These are phyloP conservation scores for Lichtheimia corymbifera DNA, from an alignment of 371 early-diverging fungal genomes.

Conservation along the genomic window DNA sequence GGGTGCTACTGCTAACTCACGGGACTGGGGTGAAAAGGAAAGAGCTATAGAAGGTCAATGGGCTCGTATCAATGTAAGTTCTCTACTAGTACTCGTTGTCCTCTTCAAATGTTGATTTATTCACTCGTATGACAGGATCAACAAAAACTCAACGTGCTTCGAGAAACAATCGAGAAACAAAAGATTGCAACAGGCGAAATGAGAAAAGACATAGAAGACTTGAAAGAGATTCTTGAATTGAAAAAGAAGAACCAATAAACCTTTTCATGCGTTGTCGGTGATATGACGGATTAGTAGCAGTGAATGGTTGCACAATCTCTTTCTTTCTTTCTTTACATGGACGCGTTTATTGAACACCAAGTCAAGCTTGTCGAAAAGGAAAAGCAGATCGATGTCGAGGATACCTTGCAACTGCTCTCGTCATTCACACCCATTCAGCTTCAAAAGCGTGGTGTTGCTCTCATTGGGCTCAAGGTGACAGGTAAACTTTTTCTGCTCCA, in stretches of 20 bases:
- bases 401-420: conserved; percentile 52
- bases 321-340: conserved; percentile 10
- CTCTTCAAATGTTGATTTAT: not conserved
- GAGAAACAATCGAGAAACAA: conserved; percentile 32
- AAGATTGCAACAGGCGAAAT: conserved; percentile 28
- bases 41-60: conserved; percentile 49
- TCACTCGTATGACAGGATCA: conserved; percentile 26
- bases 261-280: not conserved
- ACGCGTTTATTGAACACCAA: conserved; percentile 52
- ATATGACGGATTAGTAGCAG: too few species aligned
- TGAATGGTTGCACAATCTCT: too few species aligned
- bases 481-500: conserved; percentile 19
- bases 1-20: conserved; percentile 37
- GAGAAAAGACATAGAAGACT: conserved; percentile 28
- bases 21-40: conserved; percentile 45
- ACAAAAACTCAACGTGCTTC: conserved; percentile 40
- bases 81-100: not conserved
- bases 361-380: conserved; percentile 63
- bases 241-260: not conserved
- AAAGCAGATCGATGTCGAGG: conserved; percentile 63
- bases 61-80: conserved; percentile 45
- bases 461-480: conserved; percentile 66
- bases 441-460: conserved; percentile 69
- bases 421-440: conserved; percentile 61
- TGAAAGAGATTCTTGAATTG: conserved; percentile 11